Percentiles rank a stretch among this genome's conserved stretches.
Conservation (phyloP, 805 yeast genomes). For the Pichia sporocuriosa region DNA sequence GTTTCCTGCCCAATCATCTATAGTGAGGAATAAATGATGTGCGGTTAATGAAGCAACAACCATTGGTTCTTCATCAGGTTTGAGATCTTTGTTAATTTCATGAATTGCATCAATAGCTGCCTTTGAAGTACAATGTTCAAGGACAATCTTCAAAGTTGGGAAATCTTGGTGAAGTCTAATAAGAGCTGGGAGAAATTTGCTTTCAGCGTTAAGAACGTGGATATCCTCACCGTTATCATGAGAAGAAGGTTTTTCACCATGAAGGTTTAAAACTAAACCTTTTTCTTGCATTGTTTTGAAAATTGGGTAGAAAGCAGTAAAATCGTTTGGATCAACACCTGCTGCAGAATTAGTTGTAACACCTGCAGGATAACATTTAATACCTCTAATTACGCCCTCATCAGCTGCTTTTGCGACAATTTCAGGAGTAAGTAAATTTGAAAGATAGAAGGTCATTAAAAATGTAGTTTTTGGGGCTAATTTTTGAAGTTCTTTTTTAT, state of each 20-base stretch:
- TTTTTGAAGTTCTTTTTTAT: constrained; percentile 54
- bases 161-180: constrained; percentile 70
- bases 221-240: constrained; percentile 53
- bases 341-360: constrained; percentile 94
- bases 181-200: constrained; percentile 84
- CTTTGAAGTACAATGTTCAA: constrained; percentile 92
- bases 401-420: constrained; percentile 72
- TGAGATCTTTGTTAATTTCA: constrained; percentile 46
- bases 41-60: constrained; percentile 96
- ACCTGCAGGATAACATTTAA: constrained; percentile 97
- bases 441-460: constrained; percentile 83
- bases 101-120: constrained; percentile 78
- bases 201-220: constrained; percentile 91
- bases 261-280: constrained; percentile 74
- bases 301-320: constrained; percentile 79
- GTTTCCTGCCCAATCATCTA: constrained; percentile 96
- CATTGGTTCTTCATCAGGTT: constrained; percentile 31
- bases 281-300: constrained; percentile 83
- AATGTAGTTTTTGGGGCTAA: constrained; percentile 80
- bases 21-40: constrained; percentile 82
- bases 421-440: constrained; percentile 77
- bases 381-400: constrained; percentile 67
- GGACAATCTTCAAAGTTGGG: constrained; percentile 77
- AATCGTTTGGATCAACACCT: constrained; percentile 92
- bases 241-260: constrained; percentile 87